Base-by-base conservation (phyloP, 2,329 filamentous ascomycete genomes). In the Fonsecaea monophora region DNA sequence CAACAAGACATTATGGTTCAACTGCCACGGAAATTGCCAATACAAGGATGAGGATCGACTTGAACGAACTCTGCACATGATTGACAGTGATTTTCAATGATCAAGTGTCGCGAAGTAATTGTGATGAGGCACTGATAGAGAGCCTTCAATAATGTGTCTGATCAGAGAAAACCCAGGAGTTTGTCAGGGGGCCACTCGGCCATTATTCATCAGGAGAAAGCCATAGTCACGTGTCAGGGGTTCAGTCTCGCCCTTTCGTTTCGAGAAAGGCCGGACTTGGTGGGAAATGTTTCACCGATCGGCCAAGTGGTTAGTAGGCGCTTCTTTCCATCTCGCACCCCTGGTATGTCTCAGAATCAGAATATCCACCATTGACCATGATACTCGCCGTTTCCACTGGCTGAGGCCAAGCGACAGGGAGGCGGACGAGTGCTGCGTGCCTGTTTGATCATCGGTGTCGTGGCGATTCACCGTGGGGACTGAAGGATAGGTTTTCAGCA, bases 391-490 rank as follows among this genome's bases (percentile, higher is more conserved):
- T 37, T 8, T 21, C 10, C 34, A 37, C 18, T 9, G 34, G 9
- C 48, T 48, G 50, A 34, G 57, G 15, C 15, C 3, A 34, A 35
- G 30, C 21, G 21, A 18, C 25, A 25, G 25, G 25, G 25, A 25
- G 34, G 30, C 30, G 8, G 34, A 37, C 10, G n/a, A 37, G 1
- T 34, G 30, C 13, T 55, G 30, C n/a, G n/a, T 9, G 34, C 34
- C 34, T 53, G 59, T 61, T 61, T 61, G 59, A 61, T 61, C 59
- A 45, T 38, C 59, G 42, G 45, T 32, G 59, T 25, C 25, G 45
- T 48, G 48, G 59, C 18, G 48, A 25, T 25, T 25, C 25, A 25
- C 25, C 25, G 2, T 25, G 25, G 25, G 25, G 25, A 25, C 2
- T 25, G 2, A 25, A 25, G 25, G 25, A 25, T 25, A 3, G 25